Evolutionary conservation across 208 protist species (phyloP).

Genomic region (Leishmania braziliensis): DNA sequence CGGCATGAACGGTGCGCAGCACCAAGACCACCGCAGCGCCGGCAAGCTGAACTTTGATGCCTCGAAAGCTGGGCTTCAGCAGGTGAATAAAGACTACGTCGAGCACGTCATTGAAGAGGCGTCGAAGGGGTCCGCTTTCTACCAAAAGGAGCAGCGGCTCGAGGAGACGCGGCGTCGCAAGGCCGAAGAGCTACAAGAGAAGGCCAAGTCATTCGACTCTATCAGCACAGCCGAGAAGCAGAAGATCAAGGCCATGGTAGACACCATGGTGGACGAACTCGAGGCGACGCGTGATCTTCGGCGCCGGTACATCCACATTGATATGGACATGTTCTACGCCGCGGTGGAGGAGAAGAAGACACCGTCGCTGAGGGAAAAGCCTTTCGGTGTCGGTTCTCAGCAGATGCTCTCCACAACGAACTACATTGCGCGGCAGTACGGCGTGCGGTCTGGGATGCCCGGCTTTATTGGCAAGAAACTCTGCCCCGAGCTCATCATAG

Average conservation of each 20-base stretch:
- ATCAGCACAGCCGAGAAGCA: conserved; percentile 46
- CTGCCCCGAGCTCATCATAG: conserved; percentile 90
- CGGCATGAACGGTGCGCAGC: not conserved
- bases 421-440: conserved; percentile 95
- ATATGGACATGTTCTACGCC: conserved; percentile 96
- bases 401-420: conserved; percentile 96
- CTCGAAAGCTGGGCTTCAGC: conserved; percentile 78
- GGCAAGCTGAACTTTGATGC: conserved; percentile 77
- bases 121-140: conserved; percentile 77
- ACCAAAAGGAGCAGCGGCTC: conserved; percentile 74
- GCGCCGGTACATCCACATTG: conserved; percentile 78
- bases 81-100: conserved; percentile 83
- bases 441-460: conserved; percentile 96
- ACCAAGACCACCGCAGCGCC: conserved; percentile 31
- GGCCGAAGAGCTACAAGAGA: conserved; percentile 48
- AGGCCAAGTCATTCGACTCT: conserved; percentile 55
- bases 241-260: conserved; percentile 49
- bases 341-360: conserved; percentile 94
- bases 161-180: conserved; percentile 63
- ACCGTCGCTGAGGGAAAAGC: conserved; percentile 82
- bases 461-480: conserved; percentile 93
- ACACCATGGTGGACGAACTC: conserved; percentile 60
- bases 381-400: conserved; percentile 93
- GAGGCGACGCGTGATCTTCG: conserved; percentile 69
- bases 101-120: conserved; percentile 82